Evolutionary conservation across 2,329 filamentous ascomycete genomes (phyloP).

Genomic region (Exophiala viscosa): DNA sequence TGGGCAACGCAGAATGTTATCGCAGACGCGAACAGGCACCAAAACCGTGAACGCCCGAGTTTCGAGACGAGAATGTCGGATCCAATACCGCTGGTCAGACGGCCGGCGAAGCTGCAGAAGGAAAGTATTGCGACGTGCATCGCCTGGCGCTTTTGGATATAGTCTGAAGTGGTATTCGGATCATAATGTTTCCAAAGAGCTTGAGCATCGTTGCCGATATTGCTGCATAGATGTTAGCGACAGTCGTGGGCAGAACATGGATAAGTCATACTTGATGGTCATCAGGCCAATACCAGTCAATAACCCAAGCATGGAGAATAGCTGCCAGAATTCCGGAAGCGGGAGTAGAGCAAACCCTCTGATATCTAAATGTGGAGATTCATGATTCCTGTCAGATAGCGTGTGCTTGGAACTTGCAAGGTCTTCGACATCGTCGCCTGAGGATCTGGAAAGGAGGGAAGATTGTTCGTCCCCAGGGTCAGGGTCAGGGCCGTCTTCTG

Average conservation of each 20-base stretch:
- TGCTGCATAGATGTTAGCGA: slow-evolving; percentile 53
- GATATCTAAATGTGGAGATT: slow-evolving; percentile 82
- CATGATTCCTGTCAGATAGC: slow-evolving; percentile 63
- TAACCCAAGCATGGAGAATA: slow-evolving; percentile 84
- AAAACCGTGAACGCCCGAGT: slow-evolving; percentile 75
- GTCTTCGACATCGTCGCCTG: slow-evolving; percentile 28
- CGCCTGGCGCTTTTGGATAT: slow-evolving; percentile 76
- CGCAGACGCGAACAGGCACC: slow-evolving; percentile 80
- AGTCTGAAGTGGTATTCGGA: slow-evolving; percentile 64
- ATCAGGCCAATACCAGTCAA: slow-evolving; percentile 90
- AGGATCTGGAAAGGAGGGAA: slow-evolving; percentile 65
- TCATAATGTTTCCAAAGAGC: slow-evolving; percentile 88
- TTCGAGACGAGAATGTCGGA: slow-evolving; percentile 85
- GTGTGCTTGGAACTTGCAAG: slow-evolving; percentile 30
- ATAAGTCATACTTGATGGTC: slow-evolving; percentile 84
- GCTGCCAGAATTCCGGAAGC: slow-evolving; percentile 80
- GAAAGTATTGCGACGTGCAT: slow-evolving; percentile 95
- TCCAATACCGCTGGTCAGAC: slow-evolving; percentile 77
- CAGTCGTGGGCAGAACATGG: slow-evolving; percentile 13
- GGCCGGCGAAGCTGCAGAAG: slow-evolving; percentile 76
- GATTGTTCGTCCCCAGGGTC: slow-evolving; percentile 17
- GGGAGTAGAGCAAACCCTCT: slow-evolving; percentile 73
- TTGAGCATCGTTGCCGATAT: slow-evolving; percentile 85
- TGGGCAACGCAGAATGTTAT: slow-evolving; percentile 77
- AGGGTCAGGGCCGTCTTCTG: slow-evolving; percentile 27